These are phyloP conservation scores for Parasarocladium wereldwijsianum DNA, from an alignment of 2,329 filamentous ascomycete species.

Conservation along the genomic window DNA sequence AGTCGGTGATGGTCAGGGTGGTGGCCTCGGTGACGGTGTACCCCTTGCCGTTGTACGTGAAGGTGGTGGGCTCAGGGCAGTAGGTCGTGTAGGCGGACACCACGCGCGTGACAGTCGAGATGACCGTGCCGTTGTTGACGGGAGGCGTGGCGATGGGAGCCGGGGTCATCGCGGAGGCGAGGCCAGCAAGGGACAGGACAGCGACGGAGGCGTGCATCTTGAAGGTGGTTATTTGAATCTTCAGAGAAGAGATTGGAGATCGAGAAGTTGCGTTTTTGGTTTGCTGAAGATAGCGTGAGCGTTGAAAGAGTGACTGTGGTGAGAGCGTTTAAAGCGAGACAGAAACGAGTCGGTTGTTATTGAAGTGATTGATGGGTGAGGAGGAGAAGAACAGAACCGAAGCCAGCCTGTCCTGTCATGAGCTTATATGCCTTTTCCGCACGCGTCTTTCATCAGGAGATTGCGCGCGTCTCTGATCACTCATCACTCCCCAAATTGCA, in stretches of 20 bases:
- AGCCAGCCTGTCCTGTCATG: no score
- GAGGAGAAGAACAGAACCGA: background rate
- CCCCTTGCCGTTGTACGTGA: slow-evolving; percentile 33
- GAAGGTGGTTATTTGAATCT: slow-evolving; percentile 8
- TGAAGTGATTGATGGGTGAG: background rate
- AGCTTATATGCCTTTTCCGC: no score
- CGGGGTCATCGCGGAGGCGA: slow-evolving; percentile 10
- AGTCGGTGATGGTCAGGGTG: slow-evolving; percentile 39
- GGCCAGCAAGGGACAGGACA: slow-evolving; percentile 9
- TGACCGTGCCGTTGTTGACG: slow-evolving; percentile 11
- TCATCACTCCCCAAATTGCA: no score
- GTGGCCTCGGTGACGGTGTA: slow-evolving; percentile 40
- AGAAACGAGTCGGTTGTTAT: no score
- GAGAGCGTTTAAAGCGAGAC: slow-evolving; percentile 4
- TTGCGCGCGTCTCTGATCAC: no score
- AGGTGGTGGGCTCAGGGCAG: slow-evolving; percentile 32
- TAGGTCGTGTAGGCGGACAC: slow-evolving; percentile 22
- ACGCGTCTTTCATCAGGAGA: no score
- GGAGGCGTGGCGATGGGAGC: background rate
- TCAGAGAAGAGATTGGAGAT: slow-evolving; percentile 1
- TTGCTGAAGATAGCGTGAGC: slow-evolving; percentile 2
- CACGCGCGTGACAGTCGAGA: slow-evolving; percentile 17
- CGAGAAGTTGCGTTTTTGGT: background rate
- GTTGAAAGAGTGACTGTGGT: slow-evolving; percentile 13
- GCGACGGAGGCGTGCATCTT: slow-evolving; percentile 14